phyloP scores from a whole-genome alignment of 306 rosid species.

The Prunus mume region DNA sequence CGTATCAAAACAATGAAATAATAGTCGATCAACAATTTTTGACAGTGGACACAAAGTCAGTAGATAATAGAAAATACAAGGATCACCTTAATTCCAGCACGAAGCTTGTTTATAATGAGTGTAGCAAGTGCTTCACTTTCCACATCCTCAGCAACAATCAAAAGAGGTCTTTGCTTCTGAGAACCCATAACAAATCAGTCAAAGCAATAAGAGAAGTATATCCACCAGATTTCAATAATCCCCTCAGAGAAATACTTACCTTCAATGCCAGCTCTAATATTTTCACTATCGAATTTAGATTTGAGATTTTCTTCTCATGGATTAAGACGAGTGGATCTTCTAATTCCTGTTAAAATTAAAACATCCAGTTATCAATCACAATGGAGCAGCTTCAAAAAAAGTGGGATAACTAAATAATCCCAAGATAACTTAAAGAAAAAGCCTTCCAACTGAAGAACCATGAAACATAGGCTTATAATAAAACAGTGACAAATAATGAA shows the following conservation, averaged over 20 bases:
- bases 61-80: neutral
- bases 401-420: neutral
- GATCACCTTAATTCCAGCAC: slow-evolving; percentile 89
- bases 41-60: too few relatives aligned
- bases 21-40: too few relatives aligned
- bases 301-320: slow-evolving; percentile 93
- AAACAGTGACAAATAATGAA: neutral
- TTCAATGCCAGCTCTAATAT: slow-evolving; percentile 86
- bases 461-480: neutral
- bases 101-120: slow-evolving; percentile 85
- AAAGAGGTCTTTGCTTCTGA: slow-evolving; percentile 74
- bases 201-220: neutral
- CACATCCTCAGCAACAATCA: slow-evolving; percentile 85
- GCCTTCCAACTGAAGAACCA: neutral
- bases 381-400: neutral
- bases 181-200: slow-evolving; percentile 1
- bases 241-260: slow-evolving; percentile 36
- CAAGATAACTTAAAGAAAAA: neutral
- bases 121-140: slow-evolving; percentile 95
- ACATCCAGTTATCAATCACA: neutral
- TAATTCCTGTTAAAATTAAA: slow-evolving; percentile 53
- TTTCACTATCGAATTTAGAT: slow-evolving; percentile 74
- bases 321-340: slow-evolving; percentile 86
- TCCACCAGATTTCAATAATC: slow-evolving; percentile 10
- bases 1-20: neutral